These are phyloP conservation scores for Eucalyptus cladocalyx DNA, from an alignment of 345 rosid genomes.

Conservation along the genomic window DNA sequence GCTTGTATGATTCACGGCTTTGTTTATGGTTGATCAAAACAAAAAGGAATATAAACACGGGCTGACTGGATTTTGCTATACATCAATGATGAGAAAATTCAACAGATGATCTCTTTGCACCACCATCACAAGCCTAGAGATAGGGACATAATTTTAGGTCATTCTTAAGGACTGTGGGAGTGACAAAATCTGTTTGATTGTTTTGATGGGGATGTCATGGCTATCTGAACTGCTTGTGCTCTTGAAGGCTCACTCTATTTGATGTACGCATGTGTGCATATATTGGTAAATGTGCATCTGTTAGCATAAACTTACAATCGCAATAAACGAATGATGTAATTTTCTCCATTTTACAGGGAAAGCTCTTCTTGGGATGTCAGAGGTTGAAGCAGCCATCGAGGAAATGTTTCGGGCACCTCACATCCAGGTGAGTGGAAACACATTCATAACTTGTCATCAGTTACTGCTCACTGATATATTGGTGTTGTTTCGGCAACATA, in stretches of 20 bases:
- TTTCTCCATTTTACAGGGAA: constrained; percentile 23
- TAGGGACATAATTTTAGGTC: not conserved
- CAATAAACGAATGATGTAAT: not conserved
- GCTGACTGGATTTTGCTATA: not conserved
- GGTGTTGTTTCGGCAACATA: not conserved
- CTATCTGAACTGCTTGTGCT: not conserved
- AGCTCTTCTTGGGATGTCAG: constrained; percentile 54
- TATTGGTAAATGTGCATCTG: not conserved
- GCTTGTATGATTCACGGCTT: not conserved
- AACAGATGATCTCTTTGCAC: not conserved
- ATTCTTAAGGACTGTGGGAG: not conserved
- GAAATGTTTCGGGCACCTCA: constrained; percentile 99
- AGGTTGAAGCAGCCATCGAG: constrained; percentile 81
- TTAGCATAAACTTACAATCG: not conserved
- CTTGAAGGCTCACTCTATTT: not conserved
- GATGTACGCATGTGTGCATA: not conserved
- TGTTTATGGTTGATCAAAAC: not conserved
- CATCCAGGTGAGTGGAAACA: constrained; percentile 53
- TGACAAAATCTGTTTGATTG: not conserved
- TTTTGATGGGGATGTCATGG: not conserved
- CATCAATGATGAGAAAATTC: not conserved
- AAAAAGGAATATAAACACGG: not conserved
- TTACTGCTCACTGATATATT: not conserved
- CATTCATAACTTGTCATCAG: not conserved
- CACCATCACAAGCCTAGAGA: not conserved